These are phyloP conservation scores for Rhynchosporium secalis DNA, from an alignment of 2,329 filamentous ascomycete species.

Conservation along the genomic window DNA sequence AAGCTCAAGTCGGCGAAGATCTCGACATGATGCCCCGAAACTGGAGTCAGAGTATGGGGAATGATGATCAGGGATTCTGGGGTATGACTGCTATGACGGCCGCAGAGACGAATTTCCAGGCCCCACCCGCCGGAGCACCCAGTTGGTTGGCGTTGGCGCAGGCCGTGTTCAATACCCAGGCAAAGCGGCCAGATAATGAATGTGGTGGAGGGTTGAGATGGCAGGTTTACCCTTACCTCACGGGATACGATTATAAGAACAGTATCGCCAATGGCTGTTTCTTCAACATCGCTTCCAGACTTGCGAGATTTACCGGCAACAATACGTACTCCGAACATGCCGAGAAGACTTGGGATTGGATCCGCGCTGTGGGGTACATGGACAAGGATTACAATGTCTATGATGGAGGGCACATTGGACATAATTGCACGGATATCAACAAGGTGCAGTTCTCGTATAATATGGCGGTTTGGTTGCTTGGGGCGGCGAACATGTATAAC, in stretches of 20 bases:
- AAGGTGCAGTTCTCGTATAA: constrained; percentile 70
- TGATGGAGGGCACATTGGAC: constrained; percentile 52
- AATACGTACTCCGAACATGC: constrained; percentile 78
- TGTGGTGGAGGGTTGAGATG: constrained; percentile 79
- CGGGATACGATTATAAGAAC: constrained; percentile 63
- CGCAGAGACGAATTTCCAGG: constrained; percentile 72
- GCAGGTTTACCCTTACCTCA: constrained; percentile 77
- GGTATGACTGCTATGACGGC: constrained; percentile 78
- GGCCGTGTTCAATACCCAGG: constrained; percentile 79
- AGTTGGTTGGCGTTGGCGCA: constrained; percentile 79
- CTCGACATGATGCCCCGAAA: constrained; percentile 59
- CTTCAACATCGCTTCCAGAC: constrained; percentile 67
- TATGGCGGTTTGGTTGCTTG: constrained; percentile 63
- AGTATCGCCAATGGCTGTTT: constrained; percentile 69
- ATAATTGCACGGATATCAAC: constrained; percentile 54
- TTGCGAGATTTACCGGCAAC: constrained; percentile 78
- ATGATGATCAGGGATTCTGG: constrained; percentile 65
- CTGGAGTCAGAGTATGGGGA: constrained; percentile 41
- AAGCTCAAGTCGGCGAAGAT: constrained; percentile 57
- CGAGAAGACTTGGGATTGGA: constrained; percentile 68
- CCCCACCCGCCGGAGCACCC: constrained; percentile 61
- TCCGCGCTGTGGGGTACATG: constrained; percentile 58
- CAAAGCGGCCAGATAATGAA: constrained; percentile 65
- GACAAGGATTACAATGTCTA: constrained; percentile 54
- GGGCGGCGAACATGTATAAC: constrained; percentile 48